Evolutionary conservation across 2,329 filamentous ascomycete species (phyloP).

Genomic region (Aspergillus sp.): DNA sequence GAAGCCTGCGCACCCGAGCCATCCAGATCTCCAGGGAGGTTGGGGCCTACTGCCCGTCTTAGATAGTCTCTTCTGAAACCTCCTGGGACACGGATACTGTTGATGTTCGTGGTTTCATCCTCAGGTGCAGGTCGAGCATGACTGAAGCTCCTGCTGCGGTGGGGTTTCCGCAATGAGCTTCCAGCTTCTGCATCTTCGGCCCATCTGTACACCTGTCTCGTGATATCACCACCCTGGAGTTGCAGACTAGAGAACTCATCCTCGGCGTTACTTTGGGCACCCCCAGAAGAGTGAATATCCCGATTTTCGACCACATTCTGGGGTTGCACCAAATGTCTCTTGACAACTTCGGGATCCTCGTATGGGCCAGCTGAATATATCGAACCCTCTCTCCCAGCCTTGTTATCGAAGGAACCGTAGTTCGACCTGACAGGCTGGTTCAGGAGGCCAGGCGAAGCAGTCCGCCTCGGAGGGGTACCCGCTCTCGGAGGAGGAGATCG

Average conservation of each 20-base stretch:
- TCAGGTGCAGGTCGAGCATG: conserved; percentile 75
- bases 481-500: conserved; percentile 45
- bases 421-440: conserved; percentile 64
- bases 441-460: conserved; percentile 60
- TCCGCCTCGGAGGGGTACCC: conserved; percentile 51
- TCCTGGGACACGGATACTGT: conserved; percentile 87
- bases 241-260: conserved; percentile 92
- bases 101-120: conserved; percentile 79
- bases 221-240: conserved; percentile 92
- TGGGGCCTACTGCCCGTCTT: conserved; percentile 65
- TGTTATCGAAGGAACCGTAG: conserved; percentile 82
- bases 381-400: conserved; percentile 54
- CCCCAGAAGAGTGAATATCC: conserved; percentile 33
- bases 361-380: conserved; percentile 59
- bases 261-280: conserved; percentile 52
- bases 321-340: conserved; percentile 82
- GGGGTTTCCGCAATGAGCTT: conserved; percentile 57
- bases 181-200: conserved; percentile 81
- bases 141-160: conserved; percentile 86
- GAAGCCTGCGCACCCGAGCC: conserved; percentile 40
- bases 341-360: conserved; percentile 90
- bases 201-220: conserved; percentile 94
- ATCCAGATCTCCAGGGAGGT: conserved; percentile 36
- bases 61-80: conserved; percentile 92
- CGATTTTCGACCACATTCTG: conserved; percentile 42